Evolutionary conservation across 306 rosid species (phyloP), one percentile per base, ranked within the genome.

Genomic region (Cucurbita pepo): DNA sequence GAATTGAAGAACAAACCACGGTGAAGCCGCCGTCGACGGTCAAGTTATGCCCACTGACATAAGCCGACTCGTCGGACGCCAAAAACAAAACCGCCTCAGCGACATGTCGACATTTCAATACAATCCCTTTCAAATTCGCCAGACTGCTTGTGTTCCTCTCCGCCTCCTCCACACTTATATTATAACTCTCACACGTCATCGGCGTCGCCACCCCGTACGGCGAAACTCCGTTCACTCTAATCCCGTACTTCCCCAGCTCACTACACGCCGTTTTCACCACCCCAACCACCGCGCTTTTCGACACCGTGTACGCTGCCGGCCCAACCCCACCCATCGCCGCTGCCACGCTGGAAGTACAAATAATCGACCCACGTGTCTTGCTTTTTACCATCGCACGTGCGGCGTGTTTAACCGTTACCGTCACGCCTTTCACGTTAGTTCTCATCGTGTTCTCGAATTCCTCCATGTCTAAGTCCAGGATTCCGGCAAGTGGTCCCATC

Each of bases 121-220:
- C 89, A 56, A 89, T 22, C 5, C 96, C 98, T 77, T 94, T 90
- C 69, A 94, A 77, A 76, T 87, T 90, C 1, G 86, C 91, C 16
- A 72, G 25, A 3, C 77, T 79, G 21, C 76, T 69, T 25, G 80
- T 76, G 34, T 36, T 59, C 8, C 81, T 83, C 66, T 94, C 98
- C 1, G 85, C 86, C 47, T 85, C 80, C 45, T 75, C n/a, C 0
- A 93, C 87, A 6, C 64, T 61, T 76, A 87, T 64, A 58, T 84
- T 78, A 74, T 74, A 87, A 8, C 82, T 80, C 6, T 4, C 44
- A 53, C 98, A 94, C 0, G 94, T 51, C 51, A 94, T 90, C 22
- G 94, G 88, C 4, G 98, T 94, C 0, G 89, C 98, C 2, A 94
- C 87, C 2, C 97, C 98, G 34, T 79, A 90, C 9, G 98, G 98